These are phyloP conservation scores for Juglanconis sp. DNA, from an alignment of 2,329 filamentous ascomycete species.

Conservation along the genomic window DNA sequence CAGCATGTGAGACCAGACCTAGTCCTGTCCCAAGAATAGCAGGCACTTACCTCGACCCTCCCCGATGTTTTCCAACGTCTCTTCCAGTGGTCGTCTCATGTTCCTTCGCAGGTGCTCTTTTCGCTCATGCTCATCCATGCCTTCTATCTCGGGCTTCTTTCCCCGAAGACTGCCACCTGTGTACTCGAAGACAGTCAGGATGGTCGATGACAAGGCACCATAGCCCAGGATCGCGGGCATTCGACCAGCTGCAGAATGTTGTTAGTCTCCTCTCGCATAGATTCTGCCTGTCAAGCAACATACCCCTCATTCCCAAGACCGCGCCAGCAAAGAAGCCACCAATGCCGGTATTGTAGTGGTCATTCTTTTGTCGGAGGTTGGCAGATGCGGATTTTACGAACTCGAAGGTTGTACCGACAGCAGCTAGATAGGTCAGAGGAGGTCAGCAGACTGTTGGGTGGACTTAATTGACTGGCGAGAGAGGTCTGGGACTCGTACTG, in stretches of 20 bases:
- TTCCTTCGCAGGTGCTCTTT: slow-evolving; percentile 73
- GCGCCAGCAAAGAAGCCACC: slow-evolving; percentile 75
- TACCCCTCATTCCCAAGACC: slow-evolving; percentile 71
- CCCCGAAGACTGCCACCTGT: slow-evolving; percentile 59
- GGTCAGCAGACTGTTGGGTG: slow-evolving; percentile 9
- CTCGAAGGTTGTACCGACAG: slow-evolving; percentile 70
- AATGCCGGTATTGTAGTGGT: slow-evolving; percentile 69
- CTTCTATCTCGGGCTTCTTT: slow-evolving; percentile 56
- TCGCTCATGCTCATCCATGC: slow-evolving; percentile 70
- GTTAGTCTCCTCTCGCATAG: slow-evolving; percentile 1
- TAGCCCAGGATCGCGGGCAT: slow-evolving; percentile 70
- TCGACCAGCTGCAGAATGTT: slow-evolving; percentile 48
- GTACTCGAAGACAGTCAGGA: slow-evolving; percentile 65
- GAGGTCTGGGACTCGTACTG: slow-evolving; percentile 43
- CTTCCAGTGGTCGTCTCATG: slow-evolving; percentile 69
- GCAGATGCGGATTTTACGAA: slow-evolving; percentile 75
- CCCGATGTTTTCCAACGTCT: slow-evolving; percentile 77
- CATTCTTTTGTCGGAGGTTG: slow-evolving; percentile 83
- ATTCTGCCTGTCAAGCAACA: slow-evolving; percentile 32
- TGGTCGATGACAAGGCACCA: slow-evolving; percentile 53
- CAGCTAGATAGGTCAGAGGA: slow-evolving; percentile 47
- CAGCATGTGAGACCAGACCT: neutral
- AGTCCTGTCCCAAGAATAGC: neutral
- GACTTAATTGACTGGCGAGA: neutral
- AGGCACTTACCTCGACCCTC: slow-evolving; percentile 74